Percentiles rank a stretch among this genome's conserved stretches.
These are phyloP conservation scores for Calcarisporium arbuscula DNA, from an alignment of 2,329 filamentous ascomycete genomes.

Conservation along the genomic window DNA sequence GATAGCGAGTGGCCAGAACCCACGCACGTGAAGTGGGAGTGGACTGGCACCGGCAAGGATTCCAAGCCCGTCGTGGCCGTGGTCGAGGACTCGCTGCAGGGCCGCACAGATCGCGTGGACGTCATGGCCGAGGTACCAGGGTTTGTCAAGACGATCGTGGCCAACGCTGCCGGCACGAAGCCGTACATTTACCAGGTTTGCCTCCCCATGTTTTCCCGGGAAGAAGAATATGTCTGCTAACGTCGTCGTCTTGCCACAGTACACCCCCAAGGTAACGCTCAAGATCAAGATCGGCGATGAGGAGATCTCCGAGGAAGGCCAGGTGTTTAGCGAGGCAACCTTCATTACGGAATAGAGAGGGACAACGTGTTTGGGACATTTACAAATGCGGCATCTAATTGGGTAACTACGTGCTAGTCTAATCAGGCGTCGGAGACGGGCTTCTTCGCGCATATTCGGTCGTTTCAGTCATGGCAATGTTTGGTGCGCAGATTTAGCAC, in stretches of 20 bases:
- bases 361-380: no score
- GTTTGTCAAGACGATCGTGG: conserved; percentile 91
- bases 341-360: conserved; percentile 88
- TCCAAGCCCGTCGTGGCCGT: conserved; percentile 65
- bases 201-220: conserved; percentile 10
- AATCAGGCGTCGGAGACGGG: no score
- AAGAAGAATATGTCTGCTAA: background rate
- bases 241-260: conserved; percentile 49
- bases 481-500: no score
- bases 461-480: no score
- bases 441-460: no score
- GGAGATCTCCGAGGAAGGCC: conserved; percentile 71
- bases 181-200: conserved; percentile 95
- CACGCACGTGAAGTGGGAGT: conserved; percentile 64
- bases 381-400: no score
- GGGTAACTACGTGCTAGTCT: no score
- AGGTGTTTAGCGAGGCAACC: conserved; percentile 83
- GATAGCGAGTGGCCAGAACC: conserved; percentile 90
- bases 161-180: conserved; percentile 81
- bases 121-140: conserved; percentile 95
- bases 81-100: conserved; percentile 62
- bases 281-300: conserved; percentile 82
- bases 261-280: conserved; percentile 61
- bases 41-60: conserved; percentile 72
- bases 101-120: conserved; percentile 71